These are phyloP conservation scores for Kazachstania sp. DNA, from an alignment of 1,139 yeast species.

Conservation along the genomic window DNA sequence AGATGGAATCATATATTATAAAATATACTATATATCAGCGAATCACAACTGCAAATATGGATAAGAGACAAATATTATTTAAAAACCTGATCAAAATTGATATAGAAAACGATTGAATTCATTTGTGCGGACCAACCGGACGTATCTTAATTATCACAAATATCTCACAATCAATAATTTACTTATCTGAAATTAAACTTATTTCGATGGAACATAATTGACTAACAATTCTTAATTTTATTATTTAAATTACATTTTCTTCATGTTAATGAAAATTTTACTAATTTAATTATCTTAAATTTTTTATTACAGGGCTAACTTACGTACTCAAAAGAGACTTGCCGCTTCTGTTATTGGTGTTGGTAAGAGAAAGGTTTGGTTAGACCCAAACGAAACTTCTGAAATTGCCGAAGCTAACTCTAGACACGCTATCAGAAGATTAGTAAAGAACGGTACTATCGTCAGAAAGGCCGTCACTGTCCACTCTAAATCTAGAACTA, in stretches of 20 bases:
- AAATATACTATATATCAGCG: too few relatives aligned
- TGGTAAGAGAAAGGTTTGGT: conserved; percentile 99
- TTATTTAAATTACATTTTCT: not conserved
- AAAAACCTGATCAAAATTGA: too few relatives aligned
- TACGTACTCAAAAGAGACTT: conserved; percentile 99
- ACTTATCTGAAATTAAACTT: not conserved
- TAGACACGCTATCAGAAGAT: conserved; percentile 97
- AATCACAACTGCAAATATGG: too few relatives aligned
- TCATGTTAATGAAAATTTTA: not conserved
- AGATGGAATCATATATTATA: too few relatives aligned
- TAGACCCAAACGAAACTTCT: conserved; percentile 96
- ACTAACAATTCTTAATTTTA: not conserved
- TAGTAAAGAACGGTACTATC: conserved; percentile 95
- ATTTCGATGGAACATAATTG: not conserved
- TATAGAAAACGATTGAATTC: too few relatives aligned
- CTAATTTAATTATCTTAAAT: not conserved
- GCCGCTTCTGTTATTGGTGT: conserved; percentile 99
- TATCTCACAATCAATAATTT: too few relatives aligned
- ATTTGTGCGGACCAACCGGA: too few relatives aligned
- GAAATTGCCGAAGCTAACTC: conserved; percentile 98
- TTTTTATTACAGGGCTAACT: conserved; percentile 69
- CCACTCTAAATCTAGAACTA: conserved; percentile 98
- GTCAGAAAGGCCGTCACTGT: conserved; percentile 96
- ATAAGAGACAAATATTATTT: too few relatives aligned
- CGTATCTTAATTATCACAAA: too few relatives aligned